These are phyloP conservation scores for Naganishia vishniacii DNA, from an alignment of 768 basidiomycete species.

Conservation along the genomic window DNA sequence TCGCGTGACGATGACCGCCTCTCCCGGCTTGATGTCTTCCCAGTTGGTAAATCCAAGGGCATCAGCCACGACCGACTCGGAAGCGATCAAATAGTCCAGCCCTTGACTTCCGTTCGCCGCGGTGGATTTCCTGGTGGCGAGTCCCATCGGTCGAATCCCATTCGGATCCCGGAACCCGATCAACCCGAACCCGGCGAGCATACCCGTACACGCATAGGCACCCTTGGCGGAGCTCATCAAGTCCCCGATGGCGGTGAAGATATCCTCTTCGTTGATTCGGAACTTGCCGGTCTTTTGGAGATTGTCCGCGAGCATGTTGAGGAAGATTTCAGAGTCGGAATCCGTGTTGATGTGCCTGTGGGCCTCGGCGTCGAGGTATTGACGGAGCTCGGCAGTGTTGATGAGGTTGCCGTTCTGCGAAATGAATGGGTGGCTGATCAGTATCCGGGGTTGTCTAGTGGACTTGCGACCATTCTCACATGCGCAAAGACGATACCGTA, in stretches of 20 bases:
- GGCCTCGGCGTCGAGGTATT: conserved; percentile 89
- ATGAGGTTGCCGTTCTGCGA: conserved; percentile 93
- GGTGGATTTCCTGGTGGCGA: conserved; percentile 62
- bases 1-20: conserved; percentile 92
- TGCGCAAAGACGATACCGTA: conserved; percentile 98
- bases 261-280: conserved; percentile 94
- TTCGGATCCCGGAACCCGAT: conserved; percentile 98
- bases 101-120: conserved; percentile 52
- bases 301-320: conserved; percentile 96
- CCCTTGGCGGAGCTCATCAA: conserved; percentile 84
- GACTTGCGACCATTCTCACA: conserved; percentile 54
- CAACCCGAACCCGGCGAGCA: conserved; percentile 97
- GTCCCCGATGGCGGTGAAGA: conserved; percentile 85
- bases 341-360: conserved; percentile 99
- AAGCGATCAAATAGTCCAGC: conserved; percentile 81
- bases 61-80: conserved; percentile 94
- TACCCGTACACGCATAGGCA: conserved; percentile 95
- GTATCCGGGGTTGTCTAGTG: neutral
- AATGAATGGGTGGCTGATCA: neutral
- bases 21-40: conserved; percentile 90
- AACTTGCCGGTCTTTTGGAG: conserved; percentile 98
- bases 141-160: conserved; percentile 87
- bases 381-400: conserved; percentile 78
- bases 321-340: conserved; percentile 91
- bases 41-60: conserved; percentile 84